A percentile compares a stretch with the other conserved stretches of the same genome.
Conservation (phyloP, 768 basidiomycete genomes). For the Mycena metata region DNA sequence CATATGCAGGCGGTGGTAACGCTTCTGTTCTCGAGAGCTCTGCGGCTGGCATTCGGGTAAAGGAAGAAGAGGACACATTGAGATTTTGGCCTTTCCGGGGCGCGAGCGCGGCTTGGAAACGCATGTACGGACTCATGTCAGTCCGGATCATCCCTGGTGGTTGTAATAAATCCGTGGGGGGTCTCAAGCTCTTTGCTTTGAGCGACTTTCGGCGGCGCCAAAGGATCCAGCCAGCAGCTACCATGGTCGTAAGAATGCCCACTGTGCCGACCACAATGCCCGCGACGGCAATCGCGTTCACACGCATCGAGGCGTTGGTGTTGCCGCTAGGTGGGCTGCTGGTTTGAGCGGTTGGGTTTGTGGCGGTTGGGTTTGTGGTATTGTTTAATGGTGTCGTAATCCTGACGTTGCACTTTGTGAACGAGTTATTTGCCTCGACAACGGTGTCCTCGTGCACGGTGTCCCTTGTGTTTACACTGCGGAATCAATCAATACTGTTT, state of each 20-base stretch:
- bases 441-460: constrained; percentile 36
- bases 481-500: not conserved
- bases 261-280: constrained; percentile 8
- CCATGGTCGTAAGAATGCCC: not conserved
- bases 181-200: not conserved
- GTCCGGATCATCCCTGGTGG: not conserved
- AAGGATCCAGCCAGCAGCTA: not conserved
- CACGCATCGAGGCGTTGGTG: not conserved
- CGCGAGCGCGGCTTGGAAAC: not conserved
- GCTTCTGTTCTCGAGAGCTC: not conserved
- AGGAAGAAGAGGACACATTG: not conserved
- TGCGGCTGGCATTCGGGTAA: not conserved
- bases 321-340: not conserved
- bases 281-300: not conserved
- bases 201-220: not conserved
- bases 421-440: constrained; percentile 44
- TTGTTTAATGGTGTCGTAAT: not conserved
- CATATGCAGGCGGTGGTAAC: not conserved
- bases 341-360: not conserved
- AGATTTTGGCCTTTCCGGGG: not conserved
- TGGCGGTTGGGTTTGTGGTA: not conserved
- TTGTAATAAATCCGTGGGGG: not conserved
- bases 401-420: constrained; percentile 39
- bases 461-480: constrained; percentile 43
- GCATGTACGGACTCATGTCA: not conserved